Evolutionary conservation across 2,329 filamentous ascomycete species (phyloP).

Genomic region (Sporothrix luriei): DNA sequence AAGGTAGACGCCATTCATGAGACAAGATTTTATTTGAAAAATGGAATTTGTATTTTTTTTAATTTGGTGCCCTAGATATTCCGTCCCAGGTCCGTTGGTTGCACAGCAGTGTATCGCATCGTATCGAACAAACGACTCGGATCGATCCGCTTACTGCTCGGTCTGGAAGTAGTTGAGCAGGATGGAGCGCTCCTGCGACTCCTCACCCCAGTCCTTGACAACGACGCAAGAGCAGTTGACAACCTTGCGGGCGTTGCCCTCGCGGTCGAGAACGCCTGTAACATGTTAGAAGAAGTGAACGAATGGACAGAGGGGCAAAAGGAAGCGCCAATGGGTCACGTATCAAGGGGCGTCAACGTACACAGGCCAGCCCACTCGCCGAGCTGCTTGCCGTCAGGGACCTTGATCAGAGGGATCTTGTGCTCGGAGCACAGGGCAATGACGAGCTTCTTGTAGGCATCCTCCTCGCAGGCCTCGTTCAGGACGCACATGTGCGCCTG

Average conservation of each 20-base stretch:
- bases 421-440: conserved; percentile 98
- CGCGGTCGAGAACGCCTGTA: conserved; percentile 95
- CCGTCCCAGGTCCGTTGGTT: background rate
- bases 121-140: conserved; percentile 22
- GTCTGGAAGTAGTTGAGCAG: conserved; percentile 99
- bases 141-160: conserved; percentile 60
- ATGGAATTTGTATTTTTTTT: conserved; percentile 25
- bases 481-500: conserved; percentile 99
- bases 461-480: conserved; percentile 99
- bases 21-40: background rate
- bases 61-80: conserved; percentile 20
- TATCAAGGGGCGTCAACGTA: conserved; percentile 57
- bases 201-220: conserved; percentile 99
- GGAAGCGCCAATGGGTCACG: background rate
- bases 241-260: conserved; percentile 99
- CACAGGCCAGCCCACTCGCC: conserved; percentile 99
- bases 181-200: conserved; percentile 97
- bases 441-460: conserved; percentile 99
- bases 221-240: conserved; percentile 99
- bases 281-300: conserved; percentile 9
- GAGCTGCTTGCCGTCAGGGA: conserved; percentile 98
- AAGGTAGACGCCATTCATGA: background rate
- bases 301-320: background rate
- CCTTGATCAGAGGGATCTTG: conserved; percentile 99
- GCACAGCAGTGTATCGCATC: conserved; percentile 14